Conservation (phyloP, 2,329 filamentous ascomycete genomes). For the Diplodia mutila region DNA sequence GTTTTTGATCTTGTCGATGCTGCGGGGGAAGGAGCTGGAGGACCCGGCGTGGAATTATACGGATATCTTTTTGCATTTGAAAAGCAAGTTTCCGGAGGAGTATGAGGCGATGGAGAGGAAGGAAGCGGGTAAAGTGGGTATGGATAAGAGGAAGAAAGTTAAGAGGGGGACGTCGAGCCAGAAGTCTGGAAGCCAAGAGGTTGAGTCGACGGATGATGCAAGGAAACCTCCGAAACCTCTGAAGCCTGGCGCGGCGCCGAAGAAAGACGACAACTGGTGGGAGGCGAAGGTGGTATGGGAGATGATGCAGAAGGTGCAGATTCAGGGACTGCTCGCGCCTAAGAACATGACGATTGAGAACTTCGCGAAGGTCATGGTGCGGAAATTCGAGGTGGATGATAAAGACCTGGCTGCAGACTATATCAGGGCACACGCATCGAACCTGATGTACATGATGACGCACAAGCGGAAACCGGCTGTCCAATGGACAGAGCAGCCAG, state of each 20-base stretch:
- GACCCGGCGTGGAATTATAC: constrained; percentile 49
- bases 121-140: constrained; percentile 26
- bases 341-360: constrained; percentile 39
- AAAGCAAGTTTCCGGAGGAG: constrained; percentile 41
- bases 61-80: constrained; percentile 48
- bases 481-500: constrained; percentile 38
- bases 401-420: constrained; percentile 38
- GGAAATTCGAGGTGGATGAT: constrained; percentile 44
- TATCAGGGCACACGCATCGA: constrained; percentile 41
- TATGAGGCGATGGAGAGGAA: constrained; percentile 31
- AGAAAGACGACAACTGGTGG: constrained; percentile 47
- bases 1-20: constrained; percentile 52
- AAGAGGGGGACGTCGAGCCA: not conserved
- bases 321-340: constrained; percentile 36
- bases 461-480: constrained; percentile 37
- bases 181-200: not conserved
- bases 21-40: constrained; percentile 44
- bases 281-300: constrained; percentile 43
- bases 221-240: not conserved
- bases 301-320: constrained; percentile 45
- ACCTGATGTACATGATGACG: constrained; percentile 45
- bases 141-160: constrained; percentile 13
- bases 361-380: constrained; percentile 40
- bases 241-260: constrained; percentile 30
- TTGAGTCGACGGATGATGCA: not conserved